Evolutionary conservation across 2,329 filamentous ascomycete genomes (phyloP).

Genomic region (Trichoderma guizhouense): DNA sequence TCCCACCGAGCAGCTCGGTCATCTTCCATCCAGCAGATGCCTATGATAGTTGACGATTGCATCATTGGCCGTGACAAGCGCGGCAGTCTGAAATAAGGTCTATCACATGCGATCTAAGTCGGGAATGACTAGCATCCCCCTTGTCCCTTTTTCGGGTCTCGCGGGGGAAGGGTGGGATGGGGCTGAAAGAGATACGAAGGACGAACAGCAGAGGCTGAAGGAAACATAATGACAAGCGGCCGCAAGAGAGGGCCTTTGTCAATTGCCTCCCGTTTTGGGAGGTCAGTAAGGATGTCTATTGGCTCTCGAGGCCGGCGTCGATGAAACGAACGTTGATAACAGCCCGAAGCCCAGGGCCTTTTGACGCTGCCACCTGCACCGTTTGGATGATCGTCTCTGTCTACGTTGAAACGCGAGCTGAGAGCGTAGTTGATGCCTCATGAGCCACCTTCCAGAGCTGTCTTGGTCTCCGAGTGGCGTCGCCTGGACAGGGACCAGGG

Average conservation of each 20-base stretch:
- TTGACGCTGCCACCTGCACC: background rate
- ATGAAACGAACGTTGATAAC: background rate
- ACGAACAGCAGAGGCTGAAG: background rate
- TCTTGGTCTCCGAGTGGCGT: constrained; percentile 12
- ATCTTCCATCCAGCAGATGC: background rate
- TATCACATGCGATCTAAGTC: constrained; percentile 11
- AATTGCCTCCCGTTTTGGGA: background rate
- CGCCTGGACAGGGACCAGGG: background rate
- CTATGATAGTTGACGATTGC: background rate
- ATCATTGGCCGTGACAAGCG: constrained; percentile 12
- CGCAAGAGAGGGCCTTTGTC: background rate
- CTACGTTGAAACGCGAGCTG: background rate
- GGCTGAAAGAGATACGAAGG: background rate
- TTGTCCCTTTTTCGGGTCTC: background rate
- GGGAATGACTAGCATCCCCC: background rate
- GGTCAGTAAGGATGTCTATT: constrained; percentile 3
- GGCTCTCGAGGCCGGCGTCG: background rate
- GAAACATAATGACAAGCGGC: background rate
- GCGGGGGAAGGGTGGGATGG: background rate
- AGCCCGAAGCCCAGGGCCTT: background rate
- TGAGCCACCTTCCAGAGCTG: constrained; percentile 14
- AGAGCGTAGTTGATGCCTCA: background rate
- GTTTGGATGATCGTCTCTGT: background rate
- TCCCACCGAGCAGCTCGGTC: background rate
- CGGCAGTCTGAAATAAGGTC: constrained; percentile 1